Base-by-base conservation (phyloP, 2,329 filamentous ascomycete genomes). In the Tolypocladium album region DNA sequence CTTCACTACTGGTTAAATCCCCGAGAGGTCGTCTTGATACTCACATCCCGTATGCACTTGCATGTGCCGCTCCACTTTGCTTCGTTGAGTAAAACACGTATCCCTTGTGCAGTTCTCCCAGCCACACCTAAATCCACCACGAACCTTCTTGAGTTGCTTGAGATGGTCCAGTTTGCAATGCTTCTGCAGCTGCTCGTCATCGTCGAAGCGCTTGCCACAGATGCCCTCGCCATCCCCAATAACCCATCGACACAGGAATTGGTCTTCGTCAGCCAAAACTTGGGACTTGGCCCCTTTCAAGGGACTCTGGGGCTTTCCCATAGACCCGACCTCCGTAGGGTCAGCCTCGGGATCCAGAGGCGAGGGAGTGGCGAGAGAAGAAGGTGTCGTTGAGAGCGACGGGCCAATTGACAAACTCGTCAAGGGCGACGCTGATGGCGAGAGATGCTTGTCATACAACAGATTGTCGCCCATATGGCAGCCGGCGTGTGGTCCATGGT, bases 11-110 rank as follows among this genome's bases (percentile, higher is more conserved):
- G 36, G 22, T 38, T 15, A 20, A 22, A 55, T 38, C 50, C 9
- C 20, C 20, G 8, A 36, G 15, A 8, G 22, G 43, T 3, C 20
- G 2, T 34, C 55, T 27, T 22, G 52, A 9, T 20, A 76, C 83
- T 75, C 73, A 85, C 83, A 82, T 58, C 83, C 83, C 20, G 85
- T 87, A 67, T 88, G 85, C 2, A 81, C 84, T 64, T 86, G 83
- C 70, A 87, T 79, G 66, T 88, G 85, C 53, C 85, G 76, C 64
- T 86, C 84, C 22, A 88, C 75, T 67, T 88, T 88, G 68, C 82
- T 84, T 65, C 82, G 78, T 65, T 85, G 83, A 2, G 76, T 77
- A 63, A 87, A 87, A 20, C 79, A 78, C 5, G 75, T 75, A 42
- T 78, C 73, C 42, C 84, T 79, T 40, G 73, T 74, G 69, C 85